Evolutionary conservation across 2,329 filamentous ascomycete genomes (phyloP), one percentile per base, ranked within the genome.

Genomic region (Colletotrichum sp.): DNA sequence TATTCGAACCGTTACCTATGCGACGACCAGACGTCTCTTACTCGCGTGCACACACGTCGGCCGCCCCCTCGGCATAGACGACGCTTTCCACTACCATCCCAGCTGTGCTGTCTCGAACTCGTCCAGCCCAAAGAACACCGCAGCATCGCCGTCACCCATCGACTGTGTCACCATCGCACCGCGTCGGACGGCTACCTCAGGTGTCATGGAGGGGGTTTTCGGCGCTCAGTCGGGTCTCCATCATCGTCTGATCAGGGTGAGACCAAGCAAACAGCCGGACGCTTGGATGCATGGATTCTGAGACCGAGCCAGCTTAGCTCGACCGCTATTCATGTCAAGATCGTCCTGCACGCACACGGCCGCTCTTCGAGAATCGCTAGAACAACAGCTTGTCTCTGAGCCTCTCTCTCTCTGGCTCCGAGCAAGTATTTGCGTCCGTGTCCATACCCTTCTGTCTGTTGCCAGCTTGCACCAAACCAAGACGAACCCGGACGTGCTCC

Each of bases 311-410:
- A 67, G 52, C 57, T 63, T 75, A 72, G 72, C 69, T 67, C 61
- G 62, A 30, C 72, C 62, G 39, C 72, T 67, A 63, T 72, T 65
- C 72, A 72, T 55, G 69, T 67, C 69, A 57, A 39, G 22, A 72
- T 72, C 61, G 52, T 66, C 22, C 52, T 69, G 52, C 52, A 52
- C 44, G 44, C 44, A 52, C 44, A 22, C 44, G n/a, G 44, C n/a
- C 49, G 36, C 36, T 29, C 61, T 75, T 75, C 72, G 52, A 75
- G 72, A 75, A 75, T 72, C 69, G 32, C 72, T 68, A 57, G 69
- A 75, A 75, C 55, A 72, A 52, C 52, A 30, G 49, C 30, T 44
- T 68, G 63, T 75, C 63, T 72, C 63, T 52, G 49, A 63, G 8
- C 55, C 30, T 63, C 25, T 36, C 27, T 34, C 39, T 44, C 2